Conservation (phyloP, 108 stramenopile species). For the Pseudonitzschia multiseries region DNA sequence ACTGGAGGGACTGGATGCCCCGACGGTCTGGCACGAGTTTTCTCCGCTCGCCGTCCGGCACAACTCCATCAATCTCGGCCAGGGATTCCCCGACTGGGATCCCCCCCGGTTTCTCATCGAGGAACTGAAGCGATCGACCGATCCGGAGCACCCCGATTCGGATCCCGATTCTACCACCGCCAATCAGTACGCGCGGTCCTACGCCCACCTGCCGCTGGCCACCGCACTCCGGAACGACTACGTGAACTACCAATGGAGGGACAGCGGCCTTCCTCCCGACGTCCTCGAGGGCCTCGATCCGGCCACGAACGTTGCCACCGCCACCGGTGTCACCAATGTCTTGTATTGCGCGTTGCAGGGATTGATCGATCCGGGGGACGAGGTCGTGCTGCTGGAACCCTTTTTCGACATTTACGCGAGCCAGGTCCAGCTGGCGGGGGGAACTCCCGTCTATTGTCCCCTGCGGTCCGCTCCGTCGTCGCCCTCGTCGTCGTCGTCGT, state of each 20-base stretch:
- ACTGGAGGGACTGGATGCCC: slow-evolving; percentile 50
- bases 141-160: slow-evolving; percentile 26
- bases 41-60: slow-evolving; percentile 41
- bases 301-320: slow-evolving; percentile 68
- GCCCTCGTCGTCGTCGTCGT: neutral
- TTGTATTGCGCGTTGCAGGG: slow-evolving; percentile 74
- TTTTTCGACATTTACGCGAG: slow-evolving; percentile 75
- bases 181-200: slow-evolving; percentile 81
- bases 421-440: slow-evolving; percentile 68
- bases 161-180: slow-evolving; percentile 23
- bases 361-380: slow-evolving; percentile 74
- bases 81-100: slow-evolving; percentile 91
- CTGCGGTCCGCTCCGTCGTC: slow-evolving; percentile 33
- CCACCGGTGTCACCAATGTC: slow-evolving; percentile 81
- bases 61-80: slow-evolving; percentile 56
- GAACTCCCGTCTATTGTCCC: slow-evolving; percentile 47
- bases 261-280: neutral
- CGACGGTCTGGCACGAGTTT: slow-evolving; percentile 71
- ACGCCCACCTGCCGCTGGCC: slow-evolving; percentile 74
- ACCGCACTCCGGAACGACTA: slow-evolving; percentile 74
- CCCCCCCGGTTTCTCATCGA: slow-evolving; percentile 72
- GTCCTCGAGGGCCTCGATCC: slow-evolving; percentile 50
- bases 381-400: slow-evolving; percentile 86
- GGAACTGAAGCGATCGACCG: slow-evolving; percentile 52
- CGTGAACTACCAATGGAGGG: slow-evolving; percentile 23